These are phyloP conservation scores for Microglena sp. DNA, from an alignment of 139 green algal species.

Conservation along the genomic window DNA sequence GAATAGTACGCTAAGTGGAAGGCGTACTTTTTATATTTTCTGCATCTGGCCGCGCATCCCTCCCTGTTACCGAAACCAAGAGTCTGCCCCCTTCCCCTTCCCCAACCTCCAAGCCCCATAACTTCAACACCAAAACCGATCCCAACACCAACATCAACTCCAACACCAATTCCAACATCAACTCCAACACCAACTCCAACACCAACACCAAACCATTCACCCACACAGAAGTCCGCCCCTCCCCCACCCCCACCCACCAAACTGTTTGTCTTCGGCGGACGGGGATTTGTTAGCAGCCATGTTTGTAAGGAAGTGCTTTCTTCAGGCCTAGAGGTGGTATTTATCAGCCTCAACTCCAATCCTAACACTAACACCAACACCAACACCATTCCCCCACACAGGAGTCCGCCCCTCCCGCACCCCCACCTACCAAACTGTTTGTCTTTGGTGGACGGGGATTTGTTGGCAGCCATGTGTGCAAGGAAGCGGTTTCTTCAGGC, in stretches of 20 bases:
- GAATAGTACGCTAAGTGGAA: too few species aligned
- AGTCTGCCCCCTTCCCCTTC: too few species aligned
- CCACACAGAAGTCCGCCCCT: neutral
- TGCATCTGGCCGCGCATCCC: too few species aligned
- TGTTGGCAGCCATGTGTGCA: conserved; percentile 70
- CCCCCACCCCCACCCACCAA: conserved; percentile 14
- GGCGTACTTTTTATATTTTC: too few species aligned
- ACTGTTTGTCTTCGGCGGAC: conserved; percentile 82
- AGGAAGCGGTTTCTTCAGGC: conserved; percentile 55
- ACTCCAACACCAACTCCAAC: too few species aligned
- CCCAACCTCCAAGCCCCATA: too few species aligned
- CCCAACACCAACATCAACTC: too few species aligned
- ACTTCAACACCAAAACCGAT: too few species aligned
- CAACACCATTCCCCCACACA: neutral
- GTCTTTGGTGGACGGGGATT: conserved; percentile 87
- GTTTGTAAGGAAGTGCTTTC: conserved; percentile 63
- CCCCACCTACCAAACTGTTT: conserved; percentile 44
- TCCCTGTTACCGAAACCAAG: too few species aligned
- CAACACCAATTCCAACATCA: too few species aligned
- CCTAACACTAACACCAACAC: too few species aligned
- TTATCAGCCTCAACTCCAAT: too few species aligned
- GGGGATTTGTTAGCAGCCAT: conserved; percentile 75
- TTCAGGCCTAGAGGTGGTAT: conserved; percentile 56
- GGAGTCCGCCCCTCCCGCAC: neutral
- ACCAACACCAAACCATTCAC: conserved; percentile 3